Evolutionary conservation across 768 basidiomycete species (phyloP).

Genomic region (Termitomyces sp.): DNA sequence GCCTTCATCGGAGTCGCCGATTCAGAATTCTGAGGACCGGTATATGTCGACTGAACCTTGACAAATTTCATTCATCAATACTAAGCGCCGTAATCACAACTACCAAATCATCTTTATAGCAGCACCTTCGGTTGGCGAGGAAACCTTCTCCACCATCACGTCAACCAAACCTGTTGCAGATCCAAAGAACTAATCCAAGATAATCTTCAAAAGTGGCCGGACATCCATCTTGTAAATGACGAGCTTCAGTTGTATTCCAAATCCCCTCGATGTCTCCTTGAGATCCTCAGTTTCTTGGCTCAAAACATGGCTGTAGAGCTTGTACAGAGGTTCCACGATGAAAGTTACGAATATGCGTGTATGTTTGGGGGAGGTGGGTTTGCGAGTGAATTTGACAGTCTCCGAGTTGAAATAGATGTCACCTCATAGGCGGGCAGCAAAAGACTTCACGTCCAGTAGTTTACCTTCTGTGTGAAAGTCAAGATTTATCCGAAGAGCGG

Average conservation of each 20-base stretch:
- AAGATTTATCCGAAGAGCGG: not conserved
- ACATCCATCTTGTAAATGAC: slow-evolving; percentile 99
- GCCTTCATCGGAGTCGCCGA: slow-evolving; percentile 75
- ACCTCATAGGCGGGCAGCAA: slow-evolving; percentile 94
- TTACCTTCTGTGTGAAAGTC: slow-evolving; percentile 39
- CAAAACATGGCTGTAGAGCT: slow-evolving; percentile 91
- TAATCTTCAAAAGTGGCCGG: slow-evolving; percentile 86
- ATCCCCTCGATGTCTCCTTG: slow-evolving; percentile 65
- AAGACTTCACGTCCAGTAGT: slow-evolving; percentile 69
- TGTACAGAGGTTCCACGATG: slow-evolving; percentile 94
- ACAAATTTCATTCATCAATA: not conserved
- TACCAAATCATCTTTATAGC: slow-evolving; percentile 48
- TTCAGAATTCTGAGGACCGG: slow-evolving; percentile 83
- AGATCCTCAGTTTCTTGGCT: slow-evolving; percentile 92
- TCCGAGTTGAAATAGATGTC: slow-evolving; percentile 92
- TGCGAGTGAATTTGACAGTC: slow-evolving; percentile 85
- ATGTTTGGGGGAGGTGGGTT: slow-evolving; percentile 72
- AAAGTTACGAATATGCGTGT: slow-evolving; percentile 92
- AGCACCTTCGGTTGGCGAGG: slow-evolving; percentile 65
- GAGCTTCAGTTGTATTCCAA: slow-evolving; percentile 86
- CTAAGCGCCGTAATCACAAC: not conserved
- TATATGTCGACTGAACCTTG: slow-evolving; percentile 81
- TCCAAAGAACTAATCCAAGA: slow-evolving; percentile 95
- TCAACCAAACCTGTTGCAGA: slow-evolving; percentile 86
- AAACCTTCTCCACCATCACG: slow-evolving; percentile 86